These are phyloP conservation scores for Wallacemonas rigidus DNA, from an alignment of 208 protist species.

Conservation along the genomic window DNA sequence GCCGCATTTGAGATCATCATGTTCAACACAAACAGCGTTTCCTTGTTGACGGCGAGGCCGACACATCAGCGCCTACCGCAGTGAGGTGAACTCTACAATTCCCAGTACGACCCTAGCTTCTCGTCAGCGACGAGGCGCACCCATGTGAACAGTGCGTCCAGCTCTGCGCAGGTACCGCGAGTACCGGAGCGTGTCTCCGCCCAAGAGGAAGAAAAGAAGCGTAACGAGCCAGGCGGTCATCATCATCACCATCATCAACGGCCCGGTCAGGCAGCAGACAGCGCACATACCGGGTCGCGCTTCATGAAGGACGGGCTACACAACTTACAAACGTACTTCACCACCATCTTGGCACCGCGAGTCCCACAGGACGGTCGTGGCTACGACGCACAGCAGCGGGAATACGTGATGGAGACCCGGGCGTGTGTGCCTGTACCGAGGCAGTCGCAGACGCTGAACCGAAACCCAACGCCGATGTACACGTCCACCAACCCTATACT, in stretches of 20 bases:
- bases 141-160: not conserved
- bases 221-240: not conserved
- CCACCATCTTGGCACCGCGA: constrained; percentile 5
- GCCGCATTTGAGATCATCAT: not conserved
- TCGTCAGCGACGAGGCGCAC: not conserved
- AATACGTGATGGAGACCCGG: not conserved
- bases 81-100: not conserved
- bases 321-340: constrained; percentile 28
- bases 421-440: not conserved
- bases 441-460: not conserved
- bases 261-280: not conserved
- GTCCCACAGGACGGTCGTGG: not conserved
- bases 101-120: not conserved
- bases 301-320: constrained; percentile 17
- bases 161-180: too few relatives aligned
- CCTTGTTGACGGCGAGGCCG: not conserved
- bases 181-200: not conserved
- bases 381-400: not conserved
- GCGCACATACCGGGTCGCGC: not conserved
- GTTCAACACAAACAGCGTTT: constrained; percentile 5
- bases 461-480: constrained; percentile 2
- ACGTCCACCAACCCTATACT: not conserved
- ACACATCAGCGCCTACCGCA: constrained; percentile 1
- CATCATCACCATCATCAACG: not conserved
- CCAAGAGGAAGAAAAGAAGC: not conserved